These are phyloP conservation scores for Amniculicola lignicola DNA, from an alignment of 495 filamentous ascomycete genomes.

Conservation along the genomic window DNA sequence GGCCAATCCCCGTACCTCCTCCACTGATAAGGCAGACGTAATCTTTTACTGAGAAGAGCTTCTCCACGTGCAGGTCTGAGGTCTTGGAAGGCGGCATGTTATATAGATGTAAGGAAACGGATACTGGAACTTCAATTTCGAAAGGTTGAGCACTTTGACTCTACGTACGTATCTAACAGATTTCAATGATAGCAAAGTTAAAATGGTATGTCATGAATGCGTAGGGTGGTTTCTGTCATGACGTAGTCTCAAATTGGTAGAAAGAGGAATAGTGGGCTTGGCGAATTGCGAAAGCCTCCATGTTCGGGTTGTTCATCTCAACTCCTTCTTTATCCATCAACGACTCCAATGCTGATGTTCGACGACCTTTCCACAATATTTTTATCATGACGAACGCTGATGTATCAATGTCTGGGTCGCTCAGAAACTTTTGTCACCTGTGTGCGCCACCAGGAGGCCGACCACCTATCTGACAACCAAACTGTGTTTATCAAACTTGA, in stretches of 20 bases:
- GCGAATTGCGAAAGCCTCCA: no score
- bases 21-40: constrained; percentile 64
- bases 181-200: background rate
- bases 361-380: no score
- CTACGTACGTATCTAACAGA: background rate
- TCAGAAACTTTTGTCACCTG: no score
- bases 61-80: constrained; percentile 16
- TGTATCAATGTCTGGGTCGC: no score
- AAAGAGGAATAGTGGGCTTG: background rate
- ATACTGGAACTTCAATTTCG: background rate
- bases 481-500: no score
- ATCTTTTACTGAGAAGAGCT: constrained; percentile 60
- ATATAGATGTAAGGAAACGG: background rate
- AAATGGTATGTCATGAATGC: background rate
- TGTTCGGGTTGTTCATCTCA: no score
- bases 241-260: background rate
- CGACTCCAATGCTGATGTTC: no score
- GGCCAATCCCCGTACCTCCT: constrained; percentile 42
- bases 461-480: no score
- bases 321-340: no score
- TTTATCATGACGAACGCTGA: no score
- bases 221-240: background rate
- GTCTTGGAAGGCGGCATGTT: constrained; percentile 2
- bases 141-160: background rate
- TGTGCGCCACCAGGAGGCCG: no score